phyloP scores from a whole-genome alignment of 1,284 basidiomycete genomes.

The Apiotrichum domesticum region DNA sequence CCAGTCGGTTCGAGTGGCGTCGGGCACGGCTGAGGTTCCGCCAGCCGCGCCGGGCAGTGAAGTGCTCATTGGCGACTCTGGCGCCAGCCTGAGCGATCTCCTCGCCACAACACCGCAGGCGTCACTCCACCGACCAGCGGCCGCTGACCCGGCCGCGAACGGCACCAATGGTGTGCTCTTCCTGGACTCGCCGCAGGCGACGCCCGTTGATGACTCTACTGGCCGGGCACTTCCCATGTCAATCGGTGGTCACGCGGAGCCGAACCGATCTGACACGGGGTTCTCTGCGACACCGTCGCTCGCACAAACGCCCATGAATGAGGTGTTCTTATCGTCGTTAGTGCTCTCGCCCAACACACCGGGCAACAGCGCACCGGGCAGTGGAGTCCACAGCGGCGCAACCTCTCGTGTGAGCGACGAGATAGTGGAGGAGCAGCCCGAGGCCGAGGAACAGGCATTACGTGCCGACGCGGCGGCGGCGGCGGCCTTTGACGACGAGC shows the following conservation, averaged over 20 bases:
- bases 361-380: not conserved
- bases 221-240: slow-evolving; percentile 2
- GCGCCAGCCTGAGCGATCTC: too few relatives aligned
- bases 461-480: not conserved
- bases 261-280: not conserved
- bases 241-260: not conserved
- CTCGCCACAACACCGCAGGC: not conserved
- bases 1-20: slow-evolving; percentile 29
- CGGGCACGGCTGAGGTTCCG: not conserved
- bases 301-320: slow-evolving; percentile 49
- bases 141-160: not conserved
- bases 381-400: not conserved
- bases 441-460: not conserved
- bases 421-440: slow-evolving; percentile 11
- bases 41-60: slow-evolving; percentile 21
- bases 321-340: slow-evolving; percentile 48
- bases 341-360: not conserved
- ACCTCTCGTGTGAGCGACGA: slow-evolving; percentile 5
- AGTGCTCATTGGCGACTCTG: slow-evolving; percentile 13
- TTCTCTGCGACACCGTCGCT: slow-evolving; percentile 2
- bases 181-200: not conserved
- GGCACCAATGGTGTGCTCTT: not conserved
- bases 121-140: not conserved
- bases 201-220: not conserved
- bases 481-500: not conserved